These are phyloP conservation scores for Gracilaria caudata DNA, from an alignment of 23 red algal species.

Conservation along the genomic window DNA sequence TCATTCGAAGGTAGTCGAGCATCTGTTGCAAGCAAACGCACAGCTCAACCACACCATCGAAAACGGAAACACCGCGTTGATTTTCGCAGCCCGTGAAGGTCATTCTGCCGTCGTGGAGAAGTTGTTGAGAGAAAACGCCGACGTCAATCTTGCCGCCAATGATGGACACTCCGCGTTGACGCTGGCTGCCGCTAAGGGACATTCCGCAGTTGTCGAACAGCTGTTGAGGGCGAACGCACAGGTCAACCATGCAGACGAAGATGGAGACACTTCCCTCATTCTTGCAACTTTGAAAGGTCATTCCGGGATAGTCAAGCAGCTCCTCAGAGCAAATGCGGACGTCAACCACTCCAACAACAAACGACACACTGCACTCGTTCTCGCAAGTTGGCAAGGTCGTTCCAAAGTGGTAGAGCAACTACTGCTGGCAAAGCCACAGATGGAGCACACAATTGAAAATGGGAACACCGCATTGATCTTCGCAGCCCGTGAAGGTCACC, in stretches of 20 bases:
- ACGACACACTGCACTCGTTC: too few relatives aligned
- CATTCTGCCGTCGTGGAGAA: background rate
- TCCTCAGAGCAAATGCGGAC: too few relatives aligned
- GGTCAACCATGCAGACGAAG: background rate
- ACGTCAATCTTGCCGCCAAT: background rate
- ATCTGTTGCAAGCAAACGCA: background rate
- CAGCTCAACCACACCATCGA: background rate
- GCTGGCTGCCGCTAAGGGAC: background rate
- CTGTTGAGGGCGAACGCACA: background rate
- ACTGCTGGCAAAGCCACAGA: background rate
- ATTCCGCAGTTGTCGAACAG: background rate
- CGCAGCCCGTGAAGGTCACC: background rate
- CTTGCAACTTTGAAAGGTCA: background rate
- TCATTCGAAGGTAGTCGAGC: background rate
- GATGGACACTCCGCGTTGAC: background rate
- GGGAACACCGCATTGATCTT: background rate
- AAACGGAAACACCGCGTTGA: background rate
- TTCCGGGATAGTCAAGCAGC: too few relatives aligned
- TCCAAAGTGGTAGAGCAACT: too few relatives aligned
- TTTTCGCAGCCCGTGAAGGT: background rate
- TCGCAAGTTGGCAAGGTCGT: too few relatives aligned
- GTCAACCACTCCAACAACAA: too few relatives aligned
- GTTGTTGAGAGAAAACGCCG: background rate
- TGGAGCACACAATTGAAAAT: background rate
- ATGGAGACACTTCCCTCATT: background rate